Base-by-base conservation (phyloP, 768 basidiomycete genomes). In the Hygrocybe punicea region DNA sequence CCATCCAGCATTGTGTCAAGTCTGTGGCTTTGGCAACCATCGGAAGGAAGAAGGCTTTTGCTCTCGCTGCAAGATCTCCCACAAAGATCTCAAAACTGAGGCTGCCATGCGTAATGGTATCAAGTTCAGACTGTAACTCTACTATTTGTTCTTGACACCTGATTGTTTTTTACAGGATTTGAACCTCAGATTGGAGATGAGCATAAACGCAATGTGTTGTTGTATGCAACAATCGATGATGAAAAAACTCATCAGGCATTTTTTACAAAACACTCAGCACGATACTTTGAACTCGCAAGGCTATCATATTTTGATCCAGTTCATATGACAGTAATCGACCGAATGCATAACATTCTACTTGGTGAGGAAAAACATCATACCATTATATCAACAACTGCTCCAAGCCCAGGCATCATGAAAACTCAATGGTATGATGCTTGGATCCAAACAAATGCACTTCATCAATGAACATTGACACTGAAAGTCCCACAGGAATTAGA, bases 331-430 rank as follows among this genome's bases (percentile, higher is more conserved):
- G 61, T 72, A 3, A 62, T 73, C 13, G 69, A 71, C 51, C 72
- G 66, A 0, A 72, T 73, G 71, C 69, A 73, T 47, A 72, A 69
- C 34, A 35, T 73, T 4, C 65, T 71, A 14, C 62, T 69, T 4
- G 68, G 71, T 58, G 24, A 10, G 55, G 29, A 29, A 29, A 25
- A 11, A 36, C 33, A 10, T 34, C 50, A 9, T 44, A 25, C 34
- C 17, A 16, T 49, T 16, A 33, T 49, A 10, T 23, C 5, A 21
- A 10, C 17, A 21, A 10, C 19, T 2, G 16, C 10, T 3, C 48
- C 8, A 8, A 16, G 11, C 6, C 46, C 36, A 69, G 68, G 68
- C 23, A 25, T 67, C 49, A 62, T 63, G 23, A 69, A 69, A 49
- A 64, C 58, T 10, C 65, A 65, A 23, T 69, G 65, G 64, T 67